phyloP scores from a whole-genome alignment of 2,329 filamentous ascomycete species.

The Colletotrichum tropicale region DNA sequence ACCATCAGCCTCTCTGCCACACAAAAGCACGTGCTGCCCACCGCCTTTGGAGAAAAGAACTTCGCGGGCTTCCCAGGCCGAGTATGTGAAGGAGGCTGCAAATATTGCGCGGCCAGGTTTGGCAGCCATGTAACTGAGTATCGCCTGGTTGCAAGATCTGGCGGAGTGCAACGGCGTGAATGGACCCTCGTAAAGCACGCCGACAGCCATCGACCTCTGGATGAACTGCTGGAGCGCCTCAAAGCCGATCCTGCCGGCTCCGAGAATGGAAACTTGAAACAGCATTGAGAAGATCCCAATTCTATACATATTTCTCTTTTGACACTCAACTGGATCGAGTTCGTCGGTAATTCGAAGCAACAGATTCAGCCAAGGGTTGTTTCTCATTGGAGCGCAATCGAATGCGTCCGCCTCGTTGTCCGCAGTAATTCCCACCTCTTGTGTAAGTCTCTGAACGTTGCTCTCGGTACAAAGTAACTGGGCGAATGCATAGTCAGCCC shows the following conservation, averaged over 20 bases:
- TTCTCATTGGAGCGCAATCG: background rate
- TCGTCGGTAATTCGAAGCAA: background rate
- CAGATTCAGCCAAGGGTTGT: background rate
- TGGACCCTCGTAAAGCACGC: background rate
- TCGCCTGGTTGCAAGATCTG: background rate
- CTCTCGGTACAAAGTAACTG: background rate
- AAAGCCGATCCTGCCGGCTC: background rate
- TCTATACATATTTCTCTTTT: background rate
- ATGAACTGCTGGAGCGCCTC: background rate
- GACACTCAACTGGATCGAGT: background rate
- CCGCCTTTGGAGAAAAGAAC: background rate
- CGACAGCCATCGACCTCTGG: background rate
- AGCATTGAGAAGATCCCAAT: background rate
- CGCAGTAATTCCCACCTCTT: background rate
- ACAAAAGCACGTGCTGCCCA: background rate
- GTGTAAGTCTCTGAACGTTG: background rate
- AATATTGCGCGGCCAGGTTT: background rate
- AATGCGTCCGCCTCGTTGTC: background rate
- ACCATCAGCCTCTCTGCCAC: background rate
- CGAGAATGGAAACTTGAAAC: background rate
- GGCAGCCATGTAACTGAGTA: background rate
- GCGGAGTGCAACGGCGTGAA: constrained; percentile 27
- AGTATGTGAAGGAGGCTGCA: background rate
- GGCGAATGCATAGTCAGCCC: background rate
- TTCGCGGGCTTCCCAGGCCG: background rate